Conservation (phyloP, 495 filamentous ascomycete genomes). For the Aspergillus biplanus region DNA sequence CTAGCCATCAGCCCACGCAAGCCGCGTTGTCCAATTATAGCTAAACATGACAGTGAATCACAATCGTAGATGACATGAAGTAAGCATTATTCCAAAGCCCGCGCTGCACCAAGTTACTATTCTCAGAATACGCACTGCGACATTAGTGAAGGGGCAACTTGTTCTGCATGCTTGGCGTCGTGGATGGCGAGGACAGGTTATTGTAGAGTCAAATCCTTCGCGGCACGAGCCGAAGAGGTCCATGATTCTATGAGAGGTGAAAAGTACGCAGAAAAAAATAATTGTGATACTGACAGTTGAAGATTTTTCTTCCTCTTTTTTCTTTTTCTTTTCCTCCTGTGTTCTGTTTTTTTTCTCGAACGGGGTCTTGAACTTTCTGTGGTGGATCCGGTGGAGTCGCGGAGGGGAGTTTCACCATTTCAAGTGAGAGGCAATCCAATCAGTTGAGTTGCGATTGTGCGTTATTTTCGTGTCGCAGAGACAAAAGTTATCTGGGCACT, state of each 20-base stretch:
- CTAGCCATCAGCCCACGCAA: not conserved
- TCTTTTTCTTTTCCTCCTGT: conserved; percentile 5
- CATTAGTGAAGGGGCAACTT: not conserved
- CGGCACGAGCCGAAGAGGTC: not conserved
- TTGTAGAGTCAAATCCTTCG: not conserved
- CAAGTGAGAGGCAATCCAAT: not conserved
- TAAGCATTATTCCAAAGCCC: not conserved
- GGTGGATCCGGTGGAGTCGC: not conserved
- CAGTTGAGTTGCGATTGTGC: conserved; percentile 7
- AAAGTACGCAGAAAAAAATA: too few relatives aligned
- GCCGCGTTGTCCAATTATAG: not conserved
- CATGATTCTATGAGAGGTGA: not conserved
- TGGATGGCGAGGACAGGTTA: not conserved
- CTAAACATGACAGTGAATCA: not conserved
- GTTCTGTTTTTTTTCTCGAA: not conserved
- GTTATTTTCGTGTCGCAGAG: conserved; percentile 10
- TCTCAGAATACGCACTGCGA: not conserved
- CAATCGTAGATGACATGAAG: not conserved
- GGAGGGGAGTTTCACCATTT: not conserved
- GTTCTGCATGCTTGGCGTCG: not conserved
- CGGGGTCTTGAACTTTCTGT: not conserved
- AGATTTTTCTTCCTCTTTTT: too few relatives aligned
- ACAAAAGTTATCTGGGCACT: conserved; percentile 4
- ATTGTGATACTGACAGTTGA: too few relatives aligned
- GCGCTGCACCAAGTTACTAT: not conserved